A percentile compares a stretch with the other conserved stretches of the same genome.
These are phyloP conservation scores for Cynara cardunculus DNA, from an alignment of 129 eudicot genomes.

Conservation along the genomic window DNA sequence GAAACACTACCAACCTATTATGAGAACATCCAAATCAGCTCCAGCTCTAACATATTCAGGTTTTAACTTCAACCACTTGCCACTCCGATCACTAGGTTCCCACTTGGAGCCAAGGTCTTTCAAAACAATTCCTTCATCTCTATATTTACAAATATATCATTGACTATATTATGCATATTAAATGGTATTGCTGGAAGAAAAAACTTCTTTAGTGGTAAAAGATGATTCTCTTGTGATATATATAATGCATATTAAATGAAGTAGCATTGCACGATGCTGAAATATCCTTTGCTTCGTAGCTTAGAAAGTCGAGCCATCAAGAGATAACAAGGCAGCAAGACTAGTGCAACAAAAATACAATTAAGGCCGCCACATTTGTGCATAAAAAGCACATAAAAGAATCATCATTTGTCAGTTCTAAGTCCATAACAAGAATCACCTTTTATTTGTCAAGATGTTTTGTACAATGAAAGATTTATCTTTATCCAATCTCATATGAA, in stretches of 20 bases:
- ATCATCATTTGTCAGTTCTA: neutral
- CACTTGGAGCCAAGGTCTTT: constrained; percentile 91
- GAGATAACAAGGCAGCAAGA: too few species aligned
- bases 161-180: constrained; percentile 5
- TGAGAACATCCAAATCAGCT: constrained; percentile 91
- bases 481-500: neutral
- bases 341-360: too few species aligned
- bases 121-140: constrained; percentile 93
- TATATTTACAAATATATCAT: constrained; percentile 22
- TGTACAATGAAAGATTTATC: neutral
- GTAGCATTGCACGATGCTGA: neutral
- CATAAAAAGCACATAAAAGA: neutral
- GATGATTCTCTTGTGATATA: neutral
- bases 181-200: neutral
- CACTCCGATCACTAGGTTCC: constrained; percentile 99
- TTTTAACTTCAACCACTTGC: constrained; percentile 93
- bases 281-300: too few species aligned
- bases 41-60: constrained; percentile 93
- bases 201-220: neutral
- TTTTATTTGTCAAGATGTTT: neutral
- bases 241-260: neutral
- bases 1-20: constrained; percentile 53
- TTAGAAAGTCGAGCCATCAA: too few species aligned
- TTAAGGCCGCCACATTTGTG: neutral
- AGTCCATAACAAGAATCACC: neutral